Evolutionary conservation across 192 early-diverging fungal genomes (phyloP), one percentile per base, ranked within the genome.

Genomic region (Backusella luteola): DNA sequence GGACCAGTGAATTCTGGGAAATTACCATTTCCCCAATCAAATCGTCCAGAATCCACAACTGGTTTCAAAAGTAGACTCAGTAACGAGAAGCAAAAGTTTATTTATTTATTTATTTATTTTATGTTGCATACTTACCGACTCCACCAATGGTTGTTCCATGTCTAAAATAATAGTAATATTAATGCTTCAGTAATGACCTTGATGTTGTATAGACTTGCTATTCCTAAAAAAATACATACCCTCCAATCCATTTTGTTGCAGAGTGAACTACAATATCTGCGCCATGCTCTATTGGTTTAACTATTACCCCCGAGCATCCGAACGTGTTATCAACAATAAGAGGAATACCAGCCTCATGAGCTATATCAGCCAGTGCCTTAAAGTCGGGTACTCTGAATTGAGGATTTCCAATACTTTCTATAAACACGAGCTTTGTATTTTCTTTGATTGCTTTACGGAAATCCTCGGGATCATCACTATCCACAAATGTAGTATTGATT

Each of bases 111-210:
- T 32, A 17, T 53, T 29, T 63, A 26, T 63, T 63, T 63, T 63
- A 14, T 63, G 23, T 63, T 63, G 8, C 12, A 71, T n/a, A 53
- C 69, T 73, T 74, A 81, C 75, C 76, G 46, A 96, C 90, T 36
- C 96, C 97, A 67, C 97, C 97, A 74, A 98, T 90, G n/a, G 94
- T 95, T 49, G 90, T 96, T 36, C 97, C 97, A 83, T 98, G 97
- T 19, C 97, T 76, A 53, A 8, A 34, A 23, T 85, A 75, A 87
- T 85, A 23, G 32, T 67, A 34, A 35, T 85, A 73, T 87, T 85
- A 26, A 34, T 67, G 19, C 26, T 67, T 34, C 19, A 74, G 11
- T 76, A 11, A 69, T 23, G 9, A 14, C 0, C 15, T 6, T 71
- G 21, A 17, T 71, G 0, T 8, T 67, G 11, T n/a, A 11, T 32